phyloP scores from a whole-genome alignment of 345 rosid species.

The Limnanthes douglasii region DNA sequence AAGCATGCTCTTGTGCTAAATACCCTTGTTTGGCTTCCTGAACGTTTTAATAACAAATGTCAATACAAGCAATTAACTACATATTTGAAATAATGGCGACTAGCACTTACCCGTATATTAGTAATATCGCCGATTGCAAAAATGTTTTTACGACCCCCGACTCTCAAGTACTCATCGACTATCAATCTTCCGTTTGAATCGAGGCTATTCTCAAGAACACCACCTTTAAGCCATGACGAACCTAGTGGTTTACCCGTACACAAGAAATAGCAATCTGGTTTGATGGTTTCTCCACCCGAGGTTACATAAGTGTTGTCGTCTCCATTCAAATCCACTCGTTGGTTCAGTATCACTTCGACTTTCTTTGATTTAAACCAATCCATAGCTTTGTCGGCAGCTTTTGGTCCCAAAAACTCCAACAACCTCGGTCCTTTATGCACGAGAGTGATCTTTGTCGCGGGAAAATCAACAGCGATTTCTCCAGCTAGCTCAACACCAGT shows the following conservation, averaged over 20 bases:
- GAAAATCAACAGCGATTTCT: constrained; percentile 71
- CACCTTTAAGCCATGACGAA: constrained; percentile 56
- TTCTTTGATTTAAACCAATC: constrained; percentile 60
- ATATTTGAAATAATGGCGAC: too few species aligned
- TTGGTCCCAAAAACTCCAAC: constrained; percentile 61
- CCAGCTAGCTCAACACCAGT: constrained; percentile 91
- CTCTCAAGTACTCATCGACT: constrained; percentile 58
- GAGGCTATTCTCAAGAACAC: constrained; percentile 29
- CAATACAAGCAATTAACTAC: too few species aligned
- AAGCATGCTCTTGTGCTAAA: constrained; percentile 53
- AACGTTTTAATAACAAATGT: too few species aligned
- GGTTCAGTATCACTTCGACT: constrained; percentile 58
- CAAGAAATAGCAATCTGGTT: constrained; percentile 64
- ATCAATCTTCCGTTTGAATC: constrained; percentile 51
- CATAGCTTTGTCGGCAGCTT: constrained; percentile 49
- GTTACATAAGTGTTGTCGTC: constrained; percentile 36
- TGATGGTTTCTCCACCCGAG: constrained; percentile 47
- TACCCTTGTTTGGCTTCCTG: constrained; percentile 84
- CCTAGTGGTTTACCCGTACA: constrained; percentile 52
- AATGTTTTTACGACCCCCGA: constrained; percentile 30
- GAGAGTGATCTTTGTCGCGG: constrained; percentile 56
- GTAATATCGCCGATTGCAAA: constrained; percentile 80
- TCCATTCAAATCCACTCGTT: constrained; percentile 41
- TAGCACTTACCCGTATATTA: constrained; percentile 40
- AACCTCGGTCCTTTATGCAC: constrained; percentile 74